phyloP scores from a whole-genome alignment of 169 alveolate species.

The Besnoitia besnoiti region DNA sequence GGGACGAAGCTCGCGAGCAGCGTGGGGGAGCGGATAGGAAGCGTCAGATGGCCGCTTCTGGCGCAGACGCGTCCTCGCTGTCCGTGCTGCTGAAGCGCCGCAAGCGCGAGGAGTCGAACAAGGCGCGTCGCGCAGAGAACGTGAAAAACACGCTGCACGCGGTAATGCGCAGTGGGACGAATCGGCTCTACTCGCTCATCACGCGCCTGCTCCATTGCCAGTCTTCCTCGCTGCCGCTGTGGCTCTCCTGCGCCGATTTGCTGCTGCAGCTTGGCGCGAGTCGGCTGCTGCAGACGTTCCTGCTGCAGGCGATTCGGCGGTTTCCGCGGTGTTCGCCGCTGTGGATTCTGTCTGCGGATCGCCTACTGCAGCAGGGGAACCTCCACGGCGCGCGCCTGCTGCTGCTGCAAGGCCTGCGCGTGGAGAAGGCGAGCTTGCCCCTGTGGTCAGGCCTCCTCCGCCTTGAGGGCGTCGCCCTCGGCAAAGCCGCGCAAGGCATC shows the following conservation, averaged over 20 bases:
- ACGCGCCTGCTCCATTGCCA: constrained; percentile 38
- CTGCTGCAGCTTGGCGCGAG: constrained; percentile 60
- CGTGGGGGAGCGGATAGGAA: not conserved
- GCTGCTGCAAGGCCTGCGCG: constrained; percentile 54
- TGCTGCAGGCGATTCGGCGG: constrained; percentile 19
- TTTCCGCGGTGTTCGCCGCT: constrained; percentile 30
- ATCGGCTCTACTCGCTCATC: constrained; percentile 6
- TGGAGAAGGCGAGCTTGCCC: not conserved
- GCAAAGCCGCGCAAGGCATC: constrained; percentile 11
- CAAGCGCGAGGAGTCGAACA: not conserved
- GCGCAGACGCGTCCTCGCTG: not conserved
- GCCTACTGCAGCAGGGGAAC: constrained; percentile 57
- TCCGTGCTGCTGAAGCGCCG: not conserved
- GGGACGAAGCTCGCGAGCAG: not conserved
- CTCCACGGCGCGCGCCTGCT: constrained; percentile 38
- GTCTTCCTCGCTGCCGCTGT: not conserved
- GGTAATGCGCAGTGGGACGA: constrained; percentile 4
- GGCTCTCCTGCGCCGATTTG: constrained; percentile 33
- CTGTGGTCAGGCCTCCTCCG: constrained; percentile 29
- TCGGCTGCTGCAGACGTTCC: constrained; percentile 26
- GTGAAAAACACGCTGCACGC: not conserved
- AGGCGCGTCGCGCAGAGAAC: not conserved
- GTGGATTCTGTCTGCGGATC: constrained; percentile 55
- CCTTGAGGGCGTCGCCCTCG: constrained; percentile 19
- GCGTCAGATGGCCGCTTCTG: not conserved